Evolutionary conservation across 805 yeast species (phyloP).

Genomic region (Kuraishia molischiana): DNA sequence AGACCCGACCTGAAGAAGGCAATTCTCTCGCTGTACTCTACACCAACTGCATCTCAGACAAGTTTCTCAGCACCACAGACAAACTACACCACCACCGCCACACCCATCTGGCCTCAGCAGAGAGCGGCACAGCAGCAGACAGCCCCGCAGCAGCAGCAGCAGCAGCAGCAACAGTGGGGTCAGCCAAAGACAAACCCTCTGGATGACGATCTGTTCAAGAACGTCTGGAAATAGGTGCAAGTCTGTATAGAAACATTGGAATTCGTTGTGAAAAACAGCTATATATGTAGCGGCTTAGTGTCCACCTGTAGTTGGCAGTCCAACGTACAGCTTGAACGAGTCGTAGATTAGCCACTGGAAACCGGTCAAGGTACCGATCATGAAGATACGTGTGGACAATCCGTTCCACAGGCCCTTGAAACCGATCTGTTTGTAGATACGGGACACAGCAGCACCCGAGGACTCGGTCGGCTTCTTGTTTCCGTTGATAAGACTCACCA

Average conservation of each 20-base stretch:
- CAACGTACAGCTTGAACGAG: constrained; percentile 89
- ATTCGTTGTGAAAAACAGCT: background rate
- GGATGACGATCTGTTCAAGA: constrained; percentile 60
- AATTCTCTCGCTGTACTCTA: constrained; percentile 77
- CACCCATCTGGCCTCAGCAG: no score
- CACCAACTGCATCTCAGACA: constrained; percentile 31
- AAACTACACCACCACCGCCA: constrained; percentile 19
- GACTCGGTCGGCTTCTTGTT: constrained; percentile 59
- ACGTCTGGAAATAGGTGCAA: constrained; percentile 49
- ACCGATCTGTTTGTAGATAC: constrained; percentile 80
- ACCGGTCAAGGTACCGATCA: constrained; percentile 97
- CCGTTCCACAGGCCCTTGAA: constrained; percentile 94
- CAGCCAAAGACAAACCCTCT: constrained; percentile 13
- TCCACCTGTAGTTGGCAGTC: constrained; percentile 86
- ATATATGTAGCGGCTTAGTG: background rate
- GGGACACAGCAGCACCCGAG: constrained; percentile 51
- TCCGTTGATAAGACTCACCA: constrained; percentile 88
- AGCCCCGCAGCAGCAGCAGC: constrained; percentile 6
- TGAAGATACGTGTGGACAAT: constrained; percentile 82
- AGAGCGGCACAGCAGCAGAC: constrained; percentile 7
- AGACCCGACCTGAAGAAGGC: constrained; percentile 90
- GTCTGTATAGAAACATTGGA: no score
- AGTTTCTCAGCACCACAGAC: constrained; percentile 21
- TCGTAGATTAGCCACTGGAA: constrained; percentile 96
- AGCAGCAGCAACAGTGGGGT: constrained; percentile 4